These are phyloP conservation scores for Rhizopogon salebrosus DNA, from an alignment of 768 basidiomycete genomes.

Conservation along the genomic window DNA sequence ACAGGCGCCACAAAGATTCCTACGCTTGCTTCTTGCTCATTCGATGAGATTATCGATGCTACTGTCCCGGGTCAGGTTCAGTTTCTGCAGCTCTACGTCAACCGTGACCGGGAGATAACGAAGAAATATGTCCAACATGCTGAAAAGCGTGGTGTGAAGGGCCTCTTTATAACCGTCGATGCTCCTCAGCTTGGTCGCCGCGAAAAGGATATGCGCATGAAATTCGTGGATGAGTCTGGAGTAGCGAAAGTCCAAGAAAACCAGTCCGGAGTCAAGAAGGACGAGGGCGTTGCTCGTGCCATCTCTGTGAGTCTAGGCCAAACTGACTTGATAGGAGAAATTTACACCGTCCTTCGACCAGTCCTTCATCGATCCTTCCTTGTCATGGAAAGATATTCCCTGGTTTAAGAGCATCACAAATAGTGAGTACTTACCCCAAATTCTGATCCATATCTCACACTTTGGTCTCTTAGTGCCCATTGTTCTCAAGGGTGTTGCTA, in stretches of 20 bases:
- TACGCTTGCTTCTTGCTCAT: slow-evolving; percentile 91
- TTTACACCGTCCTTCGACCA: slow-evolving; percentile 19
- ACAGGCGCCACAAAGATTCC: slow-evolving; percentile 62
- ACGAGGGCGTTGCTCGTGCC: slow-evolving; percentile 90
- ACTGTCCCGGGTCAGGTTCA: slow-evolving; percentile 74
- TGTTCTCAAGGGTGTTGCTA: slow-evolving; percentile 75
- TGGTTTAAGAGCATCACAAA: slow-evolving; percentile 78
- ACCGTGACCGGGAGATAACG: slow-evolving; percentile 82
- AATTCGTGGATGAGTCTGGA: slow-evolving; percentile 59
- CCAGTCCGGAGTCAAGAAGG: slow-evolving; percentile 59
- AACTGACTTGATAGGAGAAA: not conserved
- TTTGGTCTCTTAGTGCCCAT: slow-evolving; percentile 58
- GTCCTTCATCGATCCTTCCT: slow-evolving; percentile 92
- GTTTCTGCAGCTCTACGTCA: slow-evolving; percentile 89
- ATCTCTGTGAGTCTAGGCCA: slow-evolving; percentile 61
- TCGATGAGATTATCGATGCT: slow-evolving; percentile 92
- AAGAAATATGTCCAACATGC: slow-evolving; percentile 87
- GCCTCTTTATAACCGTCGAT: slow-evolving; percentile 94
- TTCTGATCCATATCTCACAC: not conserved
- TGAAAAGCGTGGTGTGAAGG: slow-evolving; percentile 86
- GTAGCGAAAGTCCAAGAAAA: slow-evolving; percentile 34
- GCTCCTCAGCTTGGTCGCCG: slow-evolving; percentile 93
- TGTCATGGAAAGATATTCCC: slow-evolving; percentile 65
- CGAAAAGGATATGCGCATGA: slow-evolving; percentile 97
- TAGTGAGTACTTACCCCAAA: slow-evolving; percentile 28